A percentile compares a stretch with the other conserved stretches of the same genome.
Conservation (phyloP, 2,329 filamentous ascomycete genomes). For the Neofusicoccum sp. region DNA sequence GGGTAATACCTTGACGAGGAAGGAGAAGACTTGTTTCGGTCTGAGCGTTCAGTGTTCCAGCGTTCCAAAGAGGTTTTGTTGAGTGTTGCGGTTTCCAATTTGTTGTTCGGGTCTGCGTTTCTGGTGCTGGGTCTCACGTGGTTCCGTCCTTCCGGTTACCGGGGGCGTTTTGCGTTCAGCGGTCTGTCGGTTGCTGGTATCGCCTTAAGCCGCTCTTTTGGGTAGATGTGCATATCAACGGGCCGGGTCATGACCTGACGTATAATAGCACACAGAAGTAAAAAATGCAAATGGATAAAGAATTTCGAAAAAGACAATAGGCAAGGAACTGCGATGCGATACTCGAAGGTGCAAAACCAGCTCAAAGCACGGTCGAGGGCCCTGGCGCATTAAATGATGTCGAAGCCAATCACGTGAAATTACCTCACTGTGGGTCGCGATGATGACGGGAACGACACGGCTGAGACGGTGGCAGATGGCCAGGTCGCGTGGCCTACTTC, state of each 20-base stretch:
- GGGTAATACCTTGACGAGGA: background rate
- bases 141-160: background rate
- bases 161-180: too few species aligned
- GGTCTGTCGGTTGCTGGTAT: too few species aligned
- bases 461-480: background rate
- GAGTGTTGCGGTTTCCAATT: background rate
- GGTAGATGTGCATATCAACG: too few species aligned
- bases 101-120: background rate
- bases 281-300: too few species aligned
- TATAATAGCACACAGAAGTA: too few species aligned
- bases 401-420: constrained; percentile 7
- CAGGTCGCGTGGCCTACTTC: constrained; percentile 1
- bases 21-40: background rate
- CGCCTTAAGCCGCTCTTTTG: too few species aligned
- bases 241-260: too few species aligned
- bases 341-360: background rate
- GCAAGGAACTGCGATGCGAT: background rate
- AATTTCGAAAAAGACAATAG: too few species aligned
- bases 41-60: background rate
- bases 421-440: constrained; percentile 13
- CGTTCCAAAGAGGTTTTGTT: background rate
- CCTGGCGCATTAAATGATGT: background rate
- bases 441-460: background rate
- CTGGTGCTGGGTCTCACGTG: background rate
- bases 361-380: background rate